phyloP scores from a whole-genome alignment of 78 protist species.

The Bodo saltans region DNA sequence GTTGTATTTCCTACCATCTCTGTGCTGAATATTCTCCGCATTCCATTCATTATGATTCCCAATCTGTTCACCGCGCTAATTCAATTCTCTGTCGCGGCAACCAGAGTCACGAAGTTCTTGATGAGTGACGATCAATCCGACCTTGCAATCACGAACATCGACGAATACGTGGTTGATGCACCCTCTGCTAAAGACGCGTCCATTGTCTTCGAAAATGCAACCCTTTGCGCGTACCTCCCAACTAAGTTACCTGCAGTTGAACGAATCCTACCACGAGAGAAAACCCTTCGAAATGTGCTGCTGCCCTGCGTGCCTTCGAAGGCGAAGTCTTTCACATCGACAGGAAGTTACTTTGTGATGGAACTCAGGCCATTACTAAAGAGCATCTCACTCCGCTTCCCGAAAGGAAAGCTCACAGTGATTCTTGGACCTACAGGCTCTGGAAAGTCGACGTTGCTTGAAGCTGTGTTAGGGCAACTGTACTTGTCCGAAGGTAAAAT shows the following conservation, averaged over 20 bases:
- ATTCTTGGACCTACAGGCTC: constrained; percentile 70
- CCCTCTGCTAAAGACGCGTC: no score
- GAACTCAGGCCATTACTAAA: neutral
- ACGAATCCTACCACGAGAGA: neutral
- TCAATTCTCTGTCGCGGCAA: constrained; percentile 63
- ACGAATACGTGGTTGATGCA: neutral
- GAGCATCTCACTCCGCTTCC: neutral
- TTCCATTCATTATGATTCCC: constrained; percentile 66
- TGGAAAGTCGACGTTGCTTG: constrained; percentile 58
- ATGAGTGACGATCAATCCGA: neutral
- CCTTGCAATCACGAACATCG: neutral
- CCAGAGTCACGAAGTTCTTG: constrained; percentile 61
- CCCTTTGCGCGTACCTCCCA: constrained; percentile 2
- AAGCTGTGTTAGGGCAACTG: constrained; percentile 51
- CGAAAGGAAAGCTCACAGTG: constrained; percentile 1
- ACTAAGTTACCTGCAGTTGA: no score
- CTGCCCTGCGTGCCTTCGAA: neutral
- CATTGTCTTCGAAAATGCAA: neutral
- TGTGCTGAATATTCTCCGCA: constrained; percentile 71
- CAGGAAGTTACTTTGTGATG: neutral
- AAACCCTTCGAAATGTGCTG: neutral
- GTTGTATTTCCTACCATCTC: constrained; percentile 75
- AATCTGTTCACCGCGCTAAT: constrained; percentile 38
- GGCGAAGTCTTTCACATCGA: neutral
- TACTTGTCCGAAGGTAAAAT: constrained; percentile 32